Percentiles rank a stretch among this genome's conserved stretches.
Conservation (phyloP, 345 rosid genomes). For the Brassica incana region DNA sequence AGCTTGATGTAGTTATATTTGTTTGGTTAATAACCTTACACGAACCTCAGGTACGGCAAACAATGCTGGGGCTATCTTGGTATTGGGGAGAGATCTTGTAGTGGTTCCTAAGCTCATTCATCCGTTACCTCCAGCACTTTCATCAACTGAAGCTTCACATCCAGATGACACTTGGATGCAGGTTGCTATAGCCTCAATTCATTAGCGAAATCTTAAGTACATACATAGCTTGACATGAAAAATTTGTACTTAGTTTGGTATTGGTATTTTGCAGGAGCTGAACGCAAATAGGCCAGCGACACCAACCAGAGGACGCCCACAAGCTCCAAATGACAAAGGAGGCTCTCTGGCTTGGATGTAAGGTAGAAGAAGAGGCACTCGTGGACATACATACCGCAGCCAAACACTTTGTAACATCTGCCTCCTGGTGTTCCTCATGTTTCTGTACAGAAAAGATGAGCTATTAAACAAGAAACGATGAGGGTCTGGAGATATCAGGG, state of each 20-base stretch:
- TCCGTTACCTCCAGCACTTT: constrained; percentile 79
- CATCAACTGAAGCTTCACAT: constrained; percentile 71
- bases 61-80: constrained; percentile 92
- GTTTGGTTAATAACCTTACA: neutral
- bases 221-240: neutral
- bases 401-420: constrained; percentile 21
- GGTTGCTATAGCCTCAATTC: constrained; percentile 40
- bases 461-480: constrained; percentile 1
- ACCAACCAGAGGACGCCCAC: constrained; percentile 92
- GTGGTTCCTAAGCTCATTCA: constrained; percentile 93
- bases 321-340: constrained; percentile 59
- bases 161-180: constrained; percentile 97
- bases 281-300: constrained; percentile 91
- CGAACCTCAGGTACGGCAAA: constrained; percentile 73
- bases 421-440: constrained; percentile 32
- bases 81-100: constrained; percentile 88
- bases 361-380: constrained; percentile 9
- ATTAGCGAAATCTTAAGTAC: neutral
- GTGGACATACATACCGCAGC: constrained; percentile 14
- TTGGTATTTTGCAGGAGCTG: constrained; percentile 56
- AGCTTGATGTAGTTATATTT: neutral
- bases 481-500: constrained; percentile 26
- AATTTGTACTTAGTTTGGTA: neutral
- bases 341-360: constrained; percentile 87
- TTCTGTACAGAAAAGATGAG: constrained; percentile 27